Base-by-base conservation (phyloP, 257 asterid species). In the Lithospermum erythrorhizon region DNA sequence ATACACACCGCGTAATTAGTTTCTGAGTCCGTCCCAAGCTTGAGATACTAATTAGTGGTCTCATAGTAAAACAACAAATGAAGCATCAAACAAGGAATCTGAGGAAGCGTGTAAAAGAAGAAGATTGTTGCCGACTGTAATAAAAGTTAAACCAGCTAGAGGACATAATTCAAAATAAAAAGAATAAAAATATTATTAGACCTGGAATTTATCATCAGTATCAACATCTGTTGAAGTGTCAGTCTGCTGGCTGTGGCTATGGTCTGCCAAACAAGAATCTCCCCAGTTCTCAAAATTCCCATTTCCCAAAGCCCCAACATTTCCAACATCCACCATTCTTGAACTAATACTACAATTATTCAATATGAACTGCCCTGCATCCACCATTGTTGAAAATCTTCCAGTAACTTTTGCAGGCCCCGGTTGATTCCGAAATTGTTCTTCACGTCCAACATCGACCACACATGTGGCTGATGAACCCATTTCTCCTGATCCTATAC, bases 401-500 rank as follows among this genome's bases (percentile, higher is more conserved):
- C n/a, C n/a, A n/a, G n/a, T n/a, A n/a, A n/a, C n/a, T n/a, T n/a
- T n/a, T n/a, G n/a, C n/a, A n/a, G n/a, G n/a, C n/a, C n/a, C n/a
- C n/a, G n/a, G n/a, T n/a, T n/a, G n/a, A n/a, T n/a, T n/a, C n/a
- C n/a, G n/a, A n/a, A n/a, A n/a, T n/a, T n/a, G n/a, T n/a, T n/a
- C n/a, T n/a, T n/a, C n/a, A n/a, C n/a, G n/a, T n/a, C n/a, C n/a
- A n/a, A n/a, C 65, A 51, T 74, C 87, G 61, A 61, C 73, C 48
- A 67, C 76, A 17, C 13, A 17, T 21, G 72, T 82, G 53, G 75
- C 85, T 37, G 93, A 72, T 64, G 94, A 76, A 17, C 79, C 86
- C 81, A 84, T 72, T 62, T 78, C 93, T 53, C 69, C 77, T 21
- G 94, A 83, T 55, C 90, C 79, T 71, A 91, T 49, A 66, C 80